phyloP scores from a whole-genome alignment of 2,329 filamentous ascomycete species.

The Davidsoniella neocaledoniae region DNA sequence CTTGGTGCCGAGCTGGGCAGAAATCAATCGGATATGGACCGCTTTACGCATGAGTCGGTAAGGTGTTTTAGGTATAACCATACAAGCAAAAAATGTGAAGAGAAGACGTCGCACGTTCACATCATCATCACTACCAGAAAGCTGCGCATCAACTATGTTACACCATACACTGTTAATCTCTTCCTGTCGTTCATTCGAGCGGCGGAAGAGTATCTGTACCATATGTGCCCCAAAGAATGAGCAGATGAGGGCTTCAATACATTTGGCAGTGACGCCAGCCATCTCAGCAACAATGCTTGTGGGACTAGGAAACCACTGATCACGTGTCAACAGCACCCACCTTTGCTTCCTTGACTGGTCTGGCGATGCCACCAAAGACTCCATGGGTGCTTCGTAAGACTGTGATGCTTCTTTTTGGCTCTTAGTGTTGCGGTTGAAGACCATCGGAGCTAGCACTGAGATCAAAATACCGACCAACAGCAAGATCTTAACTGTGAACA shows the following conservation, averaged over 20 bases:
- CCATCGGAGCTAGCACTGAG: conserved; percentile 37
- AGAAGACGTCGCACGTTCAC: conserved; percentile 77
- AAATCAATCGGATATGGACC: conserved; percentile 70
- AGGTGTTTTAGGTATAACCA: conserved; percentile 71
- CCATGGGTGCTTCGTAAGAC: conserved; percentile 26
- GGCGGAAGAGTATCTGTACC: conserved; percentile 64
- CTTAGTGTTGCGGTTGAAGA: conserved; percentile 25
- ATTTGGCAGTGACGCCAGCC: conserved; percentile 63
- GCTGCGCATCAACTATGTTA: conserved; percentile 81
- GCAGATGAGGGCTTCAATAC: conserved; percentile 62
- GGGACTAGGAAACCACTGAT: conserved; percentile 65
- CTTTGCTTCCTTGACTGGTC: conserved; percentile 44
- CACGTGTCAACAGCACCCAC: conserved; percentile 86
- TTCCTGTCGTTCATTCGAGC: conserved; percentile 69
- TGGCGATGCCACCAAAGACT: conserved; percentile 61
- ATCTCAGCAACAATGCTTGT: conserved; percentile 78
- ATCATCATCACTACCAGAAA: conserved; percentile 77
- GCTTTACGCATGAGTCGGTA: conserved; percentile 79
- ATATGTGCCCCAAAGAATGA: conserved; percentile 60
- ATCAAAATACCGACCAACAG: conserved; percentile 36
- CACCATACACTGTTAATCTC: conserved; percentile 83
- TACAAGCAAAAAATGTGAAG: conserved; percentile 73
- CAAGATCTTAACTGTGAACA: conserved; percentile 35
- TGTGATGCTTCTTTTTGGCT: conserved; percentile 31
- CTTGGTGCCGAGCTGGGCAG: neutral